These are phyloP conservation scores for Naganishia onofrii DNA, from an alignment of 768 basidiomycete species.

Conservation along the genomic window DNA sequence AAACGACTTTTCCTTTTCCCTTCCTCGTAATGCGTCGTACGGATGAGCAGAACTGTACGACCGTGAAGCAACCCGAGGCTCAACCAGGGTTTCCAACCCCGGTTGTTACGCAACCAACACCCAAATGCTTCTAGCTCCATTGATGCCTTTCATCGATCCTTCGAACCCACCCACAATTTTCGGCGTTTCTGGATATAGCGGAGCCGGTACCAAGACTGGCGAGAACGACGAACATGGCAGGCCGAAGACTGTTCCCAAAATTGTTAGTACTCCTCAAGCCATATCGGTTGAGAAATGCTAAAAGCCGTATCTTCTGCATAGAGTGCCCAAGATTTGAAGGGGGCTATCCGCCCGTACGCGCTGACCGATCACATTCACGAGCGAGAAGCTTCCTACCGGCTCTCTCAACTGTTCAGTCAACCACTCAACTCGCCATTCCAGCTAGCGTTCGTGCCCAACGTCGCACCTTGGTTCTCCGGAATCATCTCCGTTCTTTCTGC, in stretches of 20 bases:
- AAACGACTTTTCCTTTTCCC: slow-evolving; percentile 38
- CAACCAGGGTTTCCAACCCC: slow-evolving; percentile 91
- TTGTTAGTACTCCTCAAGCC: slow-evolving; percentile 52
- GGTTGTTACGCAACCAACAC: slow-evolving; percentile 94
- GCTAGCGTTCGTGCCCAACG: slow-evolving; percentile 80
- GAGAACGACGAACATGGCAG: slow-evolving; percentile 62
- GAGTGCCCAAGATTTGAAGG: slow-evolving; percentile 67
- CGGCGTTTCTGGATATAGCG: slow-evolving; percentile 89
- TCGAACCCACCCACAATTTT: slow-evolving; percentile 74
- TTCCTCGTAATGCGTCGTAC: slow-evolving; percentile 37
- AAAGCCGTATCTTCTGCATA: slow-evolving; percentile 5
- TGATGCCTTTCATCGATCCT: slow-evolving; percentile 68
- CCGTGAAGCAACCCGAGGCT: slow-evolving; percentile 63
- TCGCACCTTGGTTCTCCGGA: slow-evolving; percentile 93
- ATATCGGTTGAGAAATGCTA: background rate
- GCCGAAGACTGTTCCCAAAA: slow-evolving; percentile 75
- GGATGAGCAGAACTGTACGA: slow-evolving; percentile 73
- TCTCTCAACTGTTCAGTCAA: slow-evolving; percentile 61
- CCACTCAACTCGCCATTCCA: slow-evolving; percentile 51
- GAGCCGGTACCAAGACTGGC: slow-evolving; percentile 81
- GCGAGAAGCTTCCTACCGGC: slow-evolving; percentile 83
- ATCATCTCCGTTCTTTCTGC: slow-evolving; percentile 84
- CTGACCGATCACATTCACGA: slow-evolving; percentile 99
- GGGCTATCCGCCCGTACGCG: slow-evolving; percentile 77
- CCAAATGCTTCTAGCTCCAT: slow-evolving; percentile 86